These are phyloP conservation scores for Climacium dendroides DNA, from an alignment of 225 moss, liverwort and hornwort species.

Conservation along the genomic window DNA sequence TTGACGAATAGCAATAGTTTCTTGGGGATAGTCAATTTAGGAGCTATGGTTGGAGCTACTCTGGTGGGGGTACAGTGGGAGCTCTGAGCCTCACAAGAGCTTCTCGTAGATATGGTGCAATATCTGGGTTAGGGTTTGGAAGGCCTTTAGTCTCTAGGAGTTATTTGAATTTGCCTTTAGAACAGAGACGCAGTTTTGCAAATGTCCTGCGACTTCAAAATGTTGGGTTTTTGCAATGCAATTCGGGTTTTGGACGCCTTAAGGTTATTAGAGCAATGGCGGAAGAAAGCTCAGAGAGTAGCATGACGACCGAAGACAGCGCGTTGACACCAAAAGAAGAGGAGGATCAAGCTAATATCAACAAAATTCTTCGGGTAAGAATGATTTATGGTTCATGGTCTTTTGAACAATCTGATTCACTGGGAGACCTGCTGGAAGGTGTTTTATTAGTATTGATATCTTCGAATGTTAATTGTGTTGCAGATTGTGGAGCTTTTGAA, in stretches of 20 bases:
- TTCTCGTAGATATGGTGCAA: not conserved
- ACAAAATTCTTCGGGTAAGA: slow-evolving; percentile 53
- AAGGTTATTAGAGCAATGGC: slow-evolving; percentile 16
- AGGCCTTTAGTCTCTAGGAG: not conserved
- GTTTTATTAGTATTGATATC: not conserved
- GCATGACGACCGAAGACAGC: slow-evolving; percentile 52
- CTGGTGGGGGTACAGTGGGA: not conserved
- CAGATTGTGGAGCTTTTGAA: slow-evolving; percentile 88
- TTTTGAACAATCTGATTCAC: not conserved
- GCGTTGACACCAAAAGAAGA: slow-evolving; percentile 46
- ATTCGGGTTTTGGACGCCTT: not conserved
- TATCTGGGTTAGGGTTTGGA: not conserved
- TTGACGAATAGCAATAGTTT: not conserved
- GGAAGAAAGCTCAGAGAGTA: slow-evolving; percentile 32
- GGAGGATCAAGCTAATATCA: slow-evolving; percentile 45
- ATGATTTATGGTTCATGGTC: not conserved
- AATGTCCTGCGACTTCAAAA: not conserved
- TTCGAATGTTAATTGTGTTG: not conserved
- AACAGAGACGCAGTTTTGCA: not conserved
- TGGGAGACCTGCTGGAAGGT: not conserved
- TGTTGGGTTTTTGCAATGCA: not conserved
- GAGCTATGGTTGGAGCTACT: slow-evolving; percentile 3
- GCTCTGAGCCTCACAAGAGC: not conserved
- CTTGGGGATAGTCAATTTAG: not conserved
- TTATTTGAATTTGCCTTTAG: not conserved